Conservation (phyloP, 2,329 filamentous ascomycete species). For the Coniochaeta prunicola region DNA sequence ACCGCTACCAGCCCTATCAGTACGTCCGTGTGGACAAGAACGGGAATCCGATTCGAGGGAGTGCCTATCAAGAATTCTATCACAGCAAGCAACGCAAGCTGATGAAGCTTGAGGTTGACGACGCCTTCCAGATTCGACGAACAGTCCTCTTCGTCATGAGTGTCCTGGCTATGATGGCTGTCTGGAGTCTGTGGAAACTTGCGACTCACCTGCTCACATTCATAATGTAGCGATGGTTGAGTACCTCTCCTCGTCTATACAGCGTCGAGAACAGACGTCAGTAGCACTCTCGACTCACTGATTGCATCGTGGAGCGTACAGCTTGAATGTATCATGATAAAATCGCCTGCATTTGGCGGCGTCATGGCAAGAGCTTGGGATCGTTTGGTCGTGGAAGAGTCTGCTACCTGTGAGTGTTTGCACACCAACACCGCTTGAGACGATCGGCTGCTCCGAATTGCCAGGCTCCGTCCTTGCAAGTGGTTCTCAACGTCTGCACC, state of each 20-base stretch:
- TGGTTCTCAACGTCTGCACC: slow-evolving; percentile 8
- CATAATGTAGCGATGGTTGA: background rate
- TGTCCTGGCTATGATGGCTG: slow-evolving; percentile 21
- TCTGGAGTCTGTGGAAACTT: slow-evolving; percentile 21
- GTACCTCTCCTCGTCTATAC: background rate
- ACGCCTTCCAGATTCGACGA: slow-evolving; percentile 54
- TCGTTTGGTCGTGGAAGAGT: slow-evolving; percentile 13
- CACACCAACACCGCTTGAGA: slow-evolving; percentile 4
- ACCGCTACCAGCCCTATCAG: slow-evolving; percentile 30
- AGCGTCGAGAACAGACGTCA: no score
- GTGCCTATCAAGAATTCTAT: slow-evolving; percentile 26
- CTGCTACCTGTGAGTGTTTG: slow-evolving; percentile 11
- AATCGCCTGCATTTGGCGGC: slow-evolving; percentile 4
- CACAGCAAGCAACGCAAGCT: slow-evolving; percentile 53
- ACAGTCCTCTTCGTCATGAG: slow-evolving; percentile 44
- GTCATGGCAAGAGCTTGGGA: slow-evolving; percentile 10
- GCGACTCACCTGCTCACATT: slow-evolving; percentile 8
- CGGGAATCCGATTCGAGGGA: slow-evolving; percentile 3
- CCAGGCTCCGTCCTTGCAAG: background rate
- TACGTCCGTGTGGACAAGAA: slow-evolving; percentile 19
- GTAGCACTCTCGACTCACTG: background rate
- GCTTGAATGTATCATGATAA: slow-evolving; percentile 11
- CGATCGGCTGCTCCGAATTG: slow-evolving; percentile 6
- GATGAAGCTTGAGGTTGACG: slow-evolving; percentile 52
- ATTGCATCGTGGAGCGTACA: slow-evolving; percentile 12